These are phyloP conservation scores for Phytophthora macrochlamydospora DNA, from an alignment of 352 stramenopile genomes.

Conservation along the genomic window DNA sequence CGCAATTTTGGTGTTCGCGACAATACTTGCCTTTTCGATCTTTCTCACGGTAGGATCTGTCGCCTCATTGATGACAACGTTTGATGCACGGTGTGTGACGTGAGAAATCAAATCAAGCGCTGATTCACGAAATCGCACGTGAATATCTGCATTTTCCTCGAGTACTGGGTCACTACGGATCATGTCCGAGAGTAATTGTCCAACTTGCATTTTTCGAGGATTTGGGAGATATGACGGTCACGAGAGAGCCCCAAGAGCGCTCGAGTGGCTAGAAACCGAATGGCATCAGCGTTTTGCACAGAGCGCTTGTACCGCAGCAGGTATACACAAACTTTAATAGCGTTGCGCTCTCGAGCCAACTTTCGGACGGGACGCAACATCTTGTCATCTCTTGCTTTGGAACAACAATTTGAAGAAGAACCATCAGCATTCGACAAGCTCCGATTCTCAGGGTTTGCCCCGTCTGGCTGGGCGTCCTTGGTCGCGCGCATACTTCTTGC, in stretches of 20 bases:
- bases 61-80: slow-evolving; percentile 86
- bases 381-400: slow-evolving; percentile 68
- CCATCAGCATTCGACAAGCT: slow-evolving; percentile 10
- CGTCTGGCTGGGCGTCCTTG: slow-evolving; percentile 35
- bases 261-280: slow-evolving; percentile 83
- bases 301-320: slow-evolving; percentile 88
- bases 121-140: slow-evolving; percentile 88
- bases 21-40: slow-evolving; percentile 90
- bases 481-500: slow-evolving; percentile 69
- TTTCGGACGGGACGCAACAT: slow-evolving; percentile 72
- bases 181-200: slow-evolving; percentile 85
- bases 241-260: slow-evolving; percentile 82
- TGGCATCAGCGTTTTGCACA: slow-evolving; percentile 85
- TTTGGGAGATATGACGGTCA: slow-evolving; percentile 89
- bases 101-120: slow-evolving; percentile 89
- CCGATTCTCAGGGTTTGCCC: background rate
- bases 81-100: slow-evolving; percentile 82
- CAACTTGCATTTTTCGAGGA: slow-evolving; percentile 92
- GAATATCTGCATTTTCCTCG: slow-evolving; percentile 85
- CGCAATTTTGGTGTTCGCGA: slow-evolving; percentile 86
- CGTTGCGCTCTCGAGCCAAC: slow-evolving; percentile 77
- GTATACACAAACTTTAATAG: slow-evolving; percentile 89
- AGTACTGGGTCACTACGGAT: slow-evolving; percentile 86
- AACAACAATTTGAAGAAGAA: slow-evolving; percentile 49
- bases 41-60: slow-evolving; percentile 88